Conservation (phyloP, 768 basidiomycete genomes). For the Tylopilus sp. region DNA sequence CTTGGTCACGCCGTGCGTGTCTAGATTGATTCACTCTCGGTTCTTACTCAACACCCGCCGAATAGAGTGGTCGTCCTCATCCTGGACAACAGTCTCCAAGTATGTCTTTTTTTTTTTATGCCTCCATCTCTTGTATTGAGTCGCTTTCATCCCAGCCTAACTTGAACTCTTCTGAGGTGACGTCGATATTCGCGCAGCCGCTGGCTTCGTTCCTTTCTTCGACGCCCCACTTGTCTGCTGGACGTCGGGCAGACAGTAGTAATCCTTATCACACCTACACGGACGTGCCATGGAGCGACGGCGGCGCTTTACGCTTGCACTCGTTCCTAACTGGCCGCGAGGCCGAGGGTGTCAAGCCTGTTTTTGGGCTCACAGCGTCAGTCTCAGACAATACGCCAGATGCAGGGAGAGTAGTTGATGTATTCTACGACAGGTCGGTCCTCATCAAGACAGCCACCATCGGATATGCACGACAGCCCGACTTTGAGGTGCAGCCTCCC, state of each 20-base stretch:
- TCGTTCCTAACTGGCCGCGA: conserved; percentile 85
- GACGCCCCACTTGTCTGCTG: conserved; percentile 55
- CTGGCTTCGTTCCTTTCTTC: conserved; percentile 67
- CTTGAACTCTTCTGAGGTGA: conserved; percentile 75
- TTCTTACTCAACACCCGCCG: neutral
- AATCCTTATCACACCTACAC: conserved; percentile 58
- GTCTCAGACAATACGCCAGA: no score
- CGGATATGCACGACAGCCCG: conserved; percentile 45
- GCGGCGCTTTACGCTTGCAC: conserved; percentile 52
- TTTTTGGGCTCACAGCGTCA: conserved; percentile 85
- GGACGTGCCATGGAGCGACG: conserved; percentile 49
- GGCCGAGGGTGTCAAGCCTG: conserved; percentile 80
- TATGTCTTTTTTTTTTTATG: conserved; percentile 23
- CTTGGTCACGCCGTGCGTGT: conserved; percentile 82
- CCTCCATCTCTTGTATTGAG: neutral
- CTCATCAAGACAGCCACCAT: conserved; percentile 47
- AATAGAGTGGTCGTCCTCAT: conserved; percentile 81
- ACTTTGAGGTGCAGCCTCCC: conserved; percentile 43
- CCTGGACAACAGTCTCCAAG: conserved; percentile 71
- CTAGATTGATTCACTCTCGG: neutral
- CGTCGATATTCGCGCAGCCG: conserved; percentile 82
- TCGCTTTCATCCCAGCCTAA: conserved; percentile 52
- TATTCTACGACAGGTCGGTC: conserved; percentile 50
- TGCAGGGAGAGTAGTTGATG: no score
- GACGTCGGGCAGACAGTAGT: conserved; percentile 46